Evolutionary conservation across 2,329 filamentous ascomycete genomes (phyloP).

Genomic region (Penicillium sp.): DNA sequence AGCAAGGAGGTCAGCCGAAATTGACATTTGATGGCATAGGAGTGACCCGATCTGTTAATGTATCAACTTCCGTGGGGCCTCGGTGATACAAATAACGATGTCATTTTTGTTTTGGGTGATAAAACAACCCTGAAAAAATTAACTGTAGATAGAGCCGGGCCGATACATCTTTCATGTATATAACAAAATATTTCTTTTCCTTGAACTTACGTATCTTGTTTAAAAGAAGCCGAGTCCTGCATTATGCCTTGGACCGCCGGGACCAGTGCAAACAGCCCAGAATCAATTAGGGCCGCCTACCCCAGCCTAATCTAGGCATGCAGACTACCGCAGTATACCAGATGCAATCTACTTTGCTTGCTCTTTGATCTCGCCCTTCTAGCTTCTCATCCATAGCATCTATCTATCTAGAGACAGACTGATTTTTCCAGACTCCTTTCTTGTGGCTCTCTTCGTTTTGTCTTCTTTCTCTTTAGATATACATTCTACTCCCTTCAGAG

Average conservation of each 20-base stretch:
- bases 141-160: background rate
- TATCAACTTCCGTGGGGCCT: conserved; percentile 24
- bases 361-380: too few species aligned
- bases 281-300: background rate
- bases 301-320: background rate
- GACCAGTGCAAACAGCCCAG: background rate
- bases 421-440: too few species aligned
- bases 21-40: conserved; percentile 20
- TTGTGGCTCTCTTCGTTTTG: too few species aligned
- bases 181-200: background rate
- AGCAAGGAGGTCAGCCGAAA: background rate
- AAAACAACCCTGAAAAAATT: background rate
- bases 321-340: background rate
- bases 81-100: background rate
- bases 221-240: background rate
- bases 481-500: too few species aligned
- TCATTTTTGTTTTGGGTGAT: background rate
- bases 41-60: conserved; percentile 33
- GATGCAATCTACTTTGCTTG: too few species aligned
- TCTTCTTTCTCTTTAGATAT: too few species aligned
- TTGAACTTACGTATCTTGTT: background rate
- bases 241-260: background rate
- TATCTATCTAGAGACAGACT: too few species aligned
- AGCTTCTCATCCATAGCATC: too few species aligned
- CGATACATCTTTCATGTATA: background rate